Evolutionary conservation across 2,329 filamentous ascomycete genomes (phyloP), one percentile per base, ranked within the genome.

Genomic region (Teratosphaeria epicoccoides): DNA sequence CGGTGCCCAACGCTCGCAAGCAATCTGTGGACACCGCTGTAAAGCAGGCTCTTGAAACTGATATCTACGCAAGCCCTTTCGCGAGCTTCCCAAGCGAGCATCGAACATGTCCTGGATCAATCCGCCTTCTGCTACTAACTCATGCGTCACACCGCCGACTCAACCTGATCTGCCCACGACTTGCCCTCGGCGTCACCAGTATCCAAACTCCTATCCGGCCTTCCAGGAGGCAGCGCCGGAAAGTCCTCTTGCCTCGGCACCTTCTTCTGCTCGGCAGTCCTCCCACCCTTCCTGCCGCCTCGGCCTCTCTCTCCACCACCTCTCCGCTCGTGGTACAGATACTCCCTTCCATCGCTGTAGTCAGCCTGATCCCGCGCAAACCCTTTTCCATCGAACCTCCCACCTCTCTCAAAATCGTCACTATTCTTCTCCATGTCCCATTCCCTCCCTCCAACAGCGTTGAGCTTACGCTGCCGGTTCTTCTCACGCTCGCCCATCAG

Each of bases 401-500:
- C 61, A 2, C 59, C 59, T 49, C 57, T 55, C 24, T 54, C 46
- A 43, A 64, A 80, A 45, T 78, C 74, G 20, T 46, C 44, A 14
- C 22, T 28, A 46, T 24, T 28, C 50, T 40, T 80, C 77, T 55
- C 75, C 4, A 74, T 70, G 63, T 84, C 81, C 81, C 81, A 84
- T 59, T 83, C 81, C 14, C 81, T 68, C 0, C 79, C 79, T 2
- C 70, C 73, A 59, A 78, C 69, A 1, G 79, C 78, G 43, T 79
- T 75, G 10, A 84, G 65, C 60, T 84, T 84, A 46, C 80, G 66
- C 56, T 73, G 71, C 33, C 80, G 68, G 56, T 83, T 83, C 60
- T 73, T 75, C 64, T 84, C 81, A 20, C 81, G 71, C 66, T 84
- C 81, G 22, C 72, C 74, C 66, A 82, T 79, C 79, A 83, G 81